These are phyloP conservation scores for Chloranthus sessilifolius DNA, from an alignment of 164 flowering plant genomes.

Conservation along the genomic window DNA sequence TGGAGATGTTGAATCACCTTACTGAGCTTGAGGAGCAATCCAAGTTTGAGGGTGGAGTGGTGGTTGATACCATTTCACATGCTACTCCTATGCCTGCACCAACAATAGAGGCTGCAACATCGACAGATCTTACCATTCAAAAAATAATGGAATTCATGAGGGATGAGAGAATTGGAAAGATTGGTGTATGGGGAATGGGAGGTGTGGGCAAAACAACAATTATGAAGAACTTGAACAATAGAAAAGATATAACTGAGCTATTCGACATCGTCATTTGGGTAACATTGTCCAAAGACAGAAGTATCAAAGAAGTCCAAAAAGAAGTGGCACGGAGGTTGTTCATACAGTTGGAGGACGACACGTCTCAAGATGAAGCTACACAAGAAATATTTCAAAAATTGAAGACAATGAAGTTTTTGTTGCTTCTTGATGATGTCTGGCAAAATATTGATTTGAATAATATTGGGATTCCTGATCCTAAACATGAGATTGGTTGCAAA, in stretches of 20 bases:
- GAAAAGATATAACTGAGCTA: not conserved
- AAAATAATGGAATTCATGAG: not conserved
- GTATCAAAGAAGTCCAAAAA: not conserved
- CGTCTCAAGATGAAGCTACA: not conserved
- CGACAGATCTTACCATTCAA: not conserved
- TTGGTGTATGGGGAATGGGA: conserved; percentile 5
- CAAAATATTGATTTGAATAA: not conserved
- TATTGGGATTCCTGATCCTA: not conserved
- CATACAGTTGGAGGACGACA: not conserved
- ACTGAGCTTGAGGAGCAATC: not conserved
- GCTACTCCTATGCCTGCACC: not conserved
- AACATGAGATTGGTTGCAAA: not conserved
- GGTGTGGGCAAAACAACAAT: conserved; percentile 5
- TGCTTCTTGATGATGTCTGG: conserved; percentile 4
- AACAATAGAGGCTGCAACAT: not conserved
- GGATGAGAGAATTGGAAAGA: not conserved
- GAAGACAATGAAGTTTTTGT: not conserved
- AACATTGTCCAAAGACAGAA: conserved; percentile 1
- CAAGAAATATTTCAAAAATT: not conserved
- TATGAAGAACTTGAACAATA: not conserved
- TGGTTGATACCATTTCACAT: not conserved
- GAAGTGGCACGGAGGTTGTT: not conserved
- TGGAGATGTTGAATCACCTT: not conserved
- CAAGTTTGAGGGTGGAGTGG: not conserved
- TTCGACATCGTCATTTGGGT: conserved; percentile 8